A percentile compares a stretch with the other conserved stretches of the same genome.
Evolutionary conservation across 176 grass and related monocot species (phyloP).

Genomic region (Tillandsia leiboldiana): DNA sequence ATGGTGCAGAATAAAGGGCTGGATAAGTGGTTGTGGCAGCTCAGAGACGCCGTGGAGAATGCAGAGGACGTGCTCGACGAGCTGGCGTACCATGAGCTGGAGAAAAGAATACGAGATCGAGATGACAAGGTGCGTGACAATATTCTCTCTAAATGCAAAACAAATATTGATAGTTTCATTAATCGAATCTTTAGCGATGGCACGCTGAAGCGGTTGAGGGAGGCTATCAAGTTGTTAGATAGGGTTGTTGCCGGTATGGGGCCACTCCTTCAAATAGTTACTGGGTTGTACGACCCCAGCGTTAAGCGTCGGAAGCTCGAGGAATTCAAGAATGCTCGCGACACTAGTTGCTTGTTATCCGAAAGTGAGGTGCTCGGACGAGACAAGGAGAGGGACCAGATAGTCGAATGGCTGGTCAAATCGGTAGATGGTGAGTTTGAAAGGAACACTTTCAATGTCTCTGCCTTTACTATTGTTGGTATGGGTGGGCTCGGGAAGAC

Average conservation of each 20-base stretch:
- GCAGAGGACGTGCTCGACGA: constrained; percentile 18
- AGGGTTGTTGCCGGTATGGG: background rate
- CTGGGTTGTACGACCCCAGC: background rate
- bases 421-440: background rate
- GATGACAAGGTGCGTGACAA: constrained; percentile 4
- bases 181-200: background rate
- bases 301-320: background rate
- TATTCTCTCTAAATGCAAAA: constrained; percentile 1
- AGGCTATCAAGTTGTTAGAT: constrained; percentile 3
- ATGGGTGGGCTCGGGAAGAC: too few relatives aligned
- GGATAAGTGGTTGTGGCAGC: too few relatives aligned
- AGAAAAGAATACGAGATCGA: background rate
- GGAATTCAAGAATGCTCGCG: background rate
- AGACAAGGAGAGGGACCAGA: constrained; percentile 2
- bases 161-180: background rate
- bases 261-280: constrained; percentile 5
- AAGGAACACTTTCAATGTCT: too few relatives aligned
- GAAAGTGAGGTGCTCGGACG: constrained; percentile 10
- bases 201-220: constrained; percentile 1
- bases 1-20: too few relatives aligned
- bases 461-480: too few relatives aligned
- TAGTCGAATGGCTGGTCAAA: constrained; percentile 1
- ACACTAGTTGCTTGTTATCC: constrained; percentile 2
- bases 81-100: background rate
- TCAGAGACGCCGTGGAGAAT: background rate